Evolutionary conservation across 2,329 filamentous ascomycete species (phyloP).

Genomic region (Colletotrichum phormii): DNA sequence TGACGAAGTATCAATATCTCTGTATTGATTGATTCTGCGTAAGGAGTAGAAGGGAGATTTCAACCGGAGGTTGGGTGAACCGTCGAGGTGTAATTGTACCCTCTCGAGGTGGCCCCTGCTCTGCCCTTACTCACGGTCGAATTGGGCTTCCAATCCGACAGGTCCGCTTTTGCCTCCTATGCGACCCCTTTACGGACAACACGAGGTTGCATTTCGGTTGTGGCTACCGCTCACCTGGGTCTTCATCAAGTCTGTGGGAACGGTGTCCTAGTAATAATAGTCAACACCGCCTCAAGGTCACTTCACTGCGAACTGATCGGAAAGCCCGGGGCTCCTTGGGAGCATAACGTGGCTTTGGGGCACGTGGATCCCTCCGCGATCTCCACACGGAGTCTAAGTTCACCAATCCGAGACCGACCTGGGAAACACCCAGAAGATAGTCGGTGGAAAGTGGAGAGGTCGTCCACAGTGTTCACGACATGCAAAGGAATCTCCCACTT

Average conservation of each 20-base stretch:
- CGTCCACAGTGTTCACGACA: background rate
- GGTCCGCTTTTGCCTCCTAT: background rate
- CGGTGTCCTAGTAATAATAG: background rate
- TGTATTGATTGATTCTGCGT: no score
- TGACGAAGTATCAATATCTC: no score
- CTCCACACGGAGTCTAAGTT: background rate
- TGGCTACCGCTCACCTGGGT: no score
- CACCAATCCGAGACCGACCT: background rate
- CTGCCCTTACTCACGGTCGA: no score
- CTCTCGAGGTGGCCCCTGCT: no score
- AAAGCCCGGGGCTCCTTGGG: background rate
- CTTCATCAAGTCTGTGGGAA: background rate
- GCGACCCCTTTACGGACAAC: background rate
- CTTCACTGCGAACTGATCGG: background rate
- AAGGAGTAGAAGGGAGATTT: no score
- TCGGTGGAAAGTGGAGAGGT: no score
- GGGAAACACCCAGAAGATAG: background rate
- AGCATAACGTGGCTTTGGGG: background rate
- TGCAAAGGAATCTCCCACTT: background rate
- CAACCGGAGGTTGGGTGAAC: no score
- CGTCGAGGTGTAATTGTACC: no score
- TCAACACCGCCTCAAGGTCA: background rate
- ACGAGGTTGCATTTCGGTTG: background rate
- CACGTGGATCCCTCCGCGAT: background rate
- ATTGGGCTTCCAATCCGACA: no score